Evolutionary conservation across 2,329 filamentous ascomycete genomes (phyloP).

Genomic region (Plenodomus lindquistii): DNA sequence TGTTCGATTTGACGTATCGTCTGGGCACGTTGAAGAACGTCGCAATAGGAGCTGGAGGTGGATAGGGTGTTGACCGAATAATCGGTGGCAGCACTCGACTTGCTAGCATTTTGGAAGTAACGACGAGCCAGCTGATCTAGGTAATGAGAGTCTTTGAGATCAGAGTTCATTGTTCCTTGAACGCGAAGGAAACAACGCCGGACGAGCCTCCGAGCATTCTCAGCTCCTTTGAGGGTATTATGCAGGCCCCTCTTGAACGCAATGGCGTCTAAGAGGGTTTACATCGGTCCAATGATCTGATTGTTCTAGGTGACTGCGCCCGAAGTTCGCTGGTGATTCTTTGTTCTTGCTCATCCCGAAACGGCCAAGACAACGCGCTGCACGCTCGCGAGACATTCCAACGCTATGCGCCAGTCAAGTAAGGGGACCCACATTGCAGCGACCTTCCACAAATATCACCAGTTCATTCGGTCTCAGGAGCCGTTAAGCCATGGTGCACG

Average conservation of each 20-base stretch:
- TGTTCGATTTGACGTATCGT: slow-evolving; percentile 40
- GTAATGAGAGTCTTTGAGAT: slow-evolving; percentile 35
- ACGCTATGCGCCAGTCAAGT: slow-evolving; percentile 32
- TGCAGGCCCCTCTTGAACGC: slow-evolving; percentile 21
- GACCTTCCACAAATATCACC: slow-evolving; percentile 19
- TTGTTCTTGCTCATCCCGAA: slow-evolving; percentile 40
- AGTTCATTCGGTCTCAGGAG: slow-evolving; percentile 21
- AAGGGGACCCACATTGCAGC: slow-evolving; percentile 40
- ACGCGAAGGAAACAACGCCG: slow-evolving; percentile 30
- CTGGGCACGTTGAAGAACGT: slow-evolving; percentile 42
- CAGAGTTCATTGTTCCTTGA: slow-evolving; percentile 40
- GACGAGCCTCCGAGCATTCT: slow-evolving; percentile 25
- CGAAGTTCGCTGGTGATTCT: slow-evolving; percentile 38
- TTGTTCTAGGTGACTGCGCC: slow-evolving; percentile 42
- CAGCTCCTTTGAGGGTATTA: slow-evolving; percentile 41
- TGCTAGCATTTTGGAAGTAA: slow-evolving; percentile 37
- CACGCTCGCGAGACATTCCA: slow-evolving; percentile 41
- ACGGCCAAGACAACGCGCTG: slow-evolving; percentile 35
- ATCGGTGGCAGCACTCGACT: slow-evolving; percentile 40
- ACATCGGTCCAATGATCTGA: slow-evolving; percentile 35
- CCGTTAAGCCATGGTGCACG: slow-evolving; percentile 11
- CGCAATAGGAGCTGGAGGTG: slow-evolving; percentile 29
- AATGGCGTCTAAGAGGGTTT: slow-evolving; percentile 28
- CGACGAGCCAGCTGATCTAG: slow-evolving; percentile 30
- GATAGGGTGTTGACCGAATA: slow-evolving; percentile 21